Evolutionary conservation across 805 yeast species (phyloP), one percentile per base, ranked within the genome.

Genomic region (Ogataea trehaloabstinens): DNA sequence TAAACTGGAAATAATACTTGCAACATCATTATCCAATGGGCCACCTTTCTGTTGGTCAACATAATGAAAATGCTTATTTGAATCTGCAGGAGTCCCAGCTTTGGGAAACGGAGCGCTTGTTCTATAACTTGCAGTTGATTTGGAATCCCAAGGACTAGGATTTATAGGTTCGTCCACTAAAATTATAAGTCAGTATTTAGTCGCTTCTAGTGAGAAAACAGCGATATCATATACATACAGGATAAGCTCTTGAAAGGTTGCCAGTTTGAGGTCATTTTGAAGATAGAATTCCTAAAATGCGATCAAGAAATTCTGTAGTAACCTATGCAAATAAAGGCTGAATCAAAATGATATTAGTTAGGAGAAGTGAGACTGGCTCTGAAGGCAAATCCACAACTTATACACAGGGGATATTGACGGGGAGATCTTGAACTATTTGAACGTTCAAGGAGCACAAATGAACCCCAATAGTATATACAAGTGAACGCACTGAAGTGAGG

Each of bases 1-100:
- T 34, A 61, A 41, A 17, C 62, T 49, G 1, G 67, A 61, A 33
- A 62, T 61, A 28, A 61, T 55, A 34, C 62, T 57, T 24, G 58
- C 60, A 31, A 60, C 64, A 22, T 61, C 65, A 19, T 58, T 47
- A 24, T 52, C 56, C 13, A 38, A n/a, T 15, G 28, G 48, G 13
- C 37, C 41, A 25, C 36, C 37, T 5, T 39, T 40, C 24, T 35
- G 45, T 18, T 21, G 32, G 10, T 30, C 21, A 11, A 10, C 6
- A 16, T 18, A 22, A 8, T 30, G 22, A 10, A 18, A 19, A 30
- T 30, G 10, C 8, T 28, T 10, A 12, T 45, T 24, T 16, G 45
- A 37, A 16, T 45, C 45, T 4, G 60, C 42, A 3, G 39, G 28
- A 4, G 55, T 49, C 8, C 38, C 40, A 30, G 59, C 53, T n/a